Conservation (phyloP, 345 rosid species). For the Eucalyptus polybractea region DNA sequence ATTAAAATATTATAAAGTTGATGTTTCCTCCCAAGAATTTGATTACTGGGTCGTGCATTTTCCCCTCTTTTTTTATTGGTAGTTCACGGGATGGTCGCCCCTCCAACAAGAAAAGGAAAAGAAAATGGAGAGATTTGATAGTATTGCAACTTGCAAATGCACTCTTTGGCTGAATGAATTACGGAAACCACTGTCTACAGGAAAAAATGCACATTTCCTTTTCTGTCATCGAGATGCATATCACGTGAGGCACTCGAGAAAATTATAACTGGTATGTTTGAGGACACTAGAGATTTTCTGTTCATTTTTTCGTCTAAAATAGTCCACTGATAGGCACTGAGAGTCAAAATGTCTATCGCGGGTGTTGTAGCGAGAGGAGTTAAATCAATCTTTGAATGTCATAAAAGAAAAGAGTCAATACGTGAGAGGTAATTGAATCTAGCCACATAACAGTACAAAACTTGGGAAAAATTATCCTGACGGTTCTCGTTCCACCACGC, state of each 20-base stretch:
- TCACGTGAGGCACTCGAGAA: background rate
- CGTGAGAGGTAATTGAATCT: background rate
- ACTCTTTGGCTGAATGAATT: background rate
- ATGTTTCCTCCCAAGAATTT: background rate
- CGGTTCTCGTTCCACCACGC: background rate
- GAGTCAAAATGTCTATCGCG: background rate
- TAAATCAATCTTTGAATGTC: background rate
- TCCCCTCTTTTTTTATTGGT: background rate
- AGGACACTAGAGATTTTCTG: background rate
- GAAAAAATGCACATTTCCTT: background rate
- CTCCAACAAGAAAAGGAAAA: background rate
- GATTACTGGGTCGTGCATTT: background rate
- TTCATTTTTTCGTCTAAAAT: background rate
- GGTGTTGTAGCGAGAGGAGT: background rate
- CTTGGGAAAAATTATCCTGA: background rate
- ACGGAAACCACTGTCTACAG: background rate
- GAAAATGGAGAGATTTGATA: background rate
- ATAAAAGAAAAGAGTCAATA: background rate
- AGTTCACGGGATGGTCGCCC: background rate
- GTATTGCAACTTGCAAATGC: background rate
- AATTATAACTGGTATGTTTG: background rate
- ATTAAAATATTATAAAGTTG: slow-evolving; percentile 1
- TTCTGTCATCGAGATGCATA: background rate
- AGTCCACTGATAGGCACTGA: background rate
- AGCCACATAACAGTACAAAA: background rate